A percentile compares a stretch with the other conserved stretches of the same genome.
These are phyloP conservation scores for Tillandsia fasciculata DNA, from an alignment of 176 grass and related monocot species.

Conservation along the genomic window DNA sequence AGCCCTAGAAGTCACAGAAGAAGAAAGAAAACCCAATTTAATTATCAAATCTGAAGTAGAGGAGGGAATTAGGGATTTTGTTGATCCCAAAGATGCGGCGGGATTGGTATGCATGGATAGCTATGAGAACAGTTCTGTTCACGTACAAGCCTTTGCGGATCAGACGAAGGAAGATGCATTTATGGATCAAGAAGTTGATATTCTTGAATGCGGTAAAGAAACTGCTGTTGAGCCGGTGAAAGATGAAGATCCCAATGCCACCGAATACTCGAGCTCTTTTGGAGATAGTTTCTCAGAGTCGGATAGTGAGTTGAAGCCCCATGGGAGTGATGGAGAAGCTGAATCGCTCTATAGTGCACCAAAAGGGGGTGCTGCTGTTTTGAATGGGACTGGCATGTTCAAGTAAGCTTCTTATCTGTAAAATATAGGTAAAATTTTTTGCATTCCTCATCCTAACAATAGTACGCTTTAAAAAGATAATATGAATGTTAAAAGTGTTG, in stretches of 20 bases:
- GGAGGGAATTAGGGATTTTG: constrained; percentile 3
- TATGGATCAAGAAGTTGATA: constrained; percentile 22
- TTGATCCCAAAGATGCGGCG: constrained; percentile 3
- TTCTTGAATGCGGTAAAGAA: constrained; percentile 9
- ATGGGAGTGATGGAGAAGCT: constrained; percentile 73
- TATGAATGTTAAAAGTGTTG: not conserved
- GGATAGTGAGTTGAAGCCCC: constrained; percentile 45
- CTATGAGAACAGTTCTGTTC: not conserved
- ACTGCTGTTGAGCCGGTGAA: constrained; percentile 8
- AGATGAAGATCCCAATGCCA: constrained; percentile 51
- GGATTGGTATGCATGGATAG: constrained; percentile 5
- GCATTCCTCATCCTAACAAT: not conserved
- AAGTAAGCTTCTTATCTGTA: constrained; percentile 52
- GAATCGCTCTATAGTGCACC: constrained; percentile 54
- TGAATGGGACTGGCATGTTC: constrained; percentile 43
- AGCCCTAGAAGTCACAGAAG: constrained; percentile 12
- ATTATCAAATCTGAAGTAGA: constrained; percentile 23
- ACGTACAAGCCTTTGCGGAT: not conserved
- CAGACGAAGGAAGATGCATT: not conserved
- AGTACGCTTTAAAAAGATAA: not conserved
- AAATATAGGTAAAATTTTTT: not conserved
- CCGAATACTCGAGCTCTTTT: constrained; percentile 87
- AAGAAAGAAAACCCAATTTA: constrained; percentile 13
- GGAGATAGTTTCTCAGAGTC: constrained; percentile 72
- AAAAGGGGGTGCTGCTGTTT: constrained; percentile 41